Evolutionary conservation across 805 yeast species (phyloP).

Genomic region (Henningerozyma blattae): DNA sequence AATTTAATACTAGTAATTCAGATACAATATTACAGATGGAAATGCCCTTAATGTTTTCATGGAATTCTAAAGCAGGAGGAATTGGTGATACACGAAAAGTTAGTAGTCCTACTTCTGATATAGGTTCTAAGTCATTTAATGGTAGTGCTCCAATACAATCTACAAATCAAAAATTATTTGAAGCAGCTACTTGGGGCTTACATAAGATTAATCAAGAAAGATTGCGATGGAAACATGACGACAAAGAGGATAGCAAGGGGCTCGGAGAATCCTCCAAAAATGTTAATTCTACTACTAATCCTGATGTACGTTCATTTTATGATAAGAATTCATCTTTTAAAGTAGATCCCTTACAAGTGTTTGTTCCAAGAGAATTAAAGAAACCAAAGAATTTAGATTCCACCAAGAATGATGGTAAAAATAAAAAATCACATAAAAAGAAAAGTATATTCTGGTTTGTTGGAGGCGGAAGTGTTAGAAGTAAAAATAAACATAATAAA

Average conservation of each 20-base stretch:
- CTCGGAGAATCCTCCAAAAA: neutral
- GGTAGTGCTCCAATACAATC: conserved; percentile 2
- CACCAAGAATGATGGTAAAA: conserved; percentile 7
- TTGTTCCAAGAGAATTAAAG: conserved; percentile 17
- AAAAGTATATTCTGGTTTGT: conserved; percentile 18
- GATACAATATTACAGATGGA: conserved; percentile 12
- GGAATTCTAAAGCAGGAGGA: conserved; percentile 14
- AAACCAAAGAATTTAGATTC: conserved; percentile 8
- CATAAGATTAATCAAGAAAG: neutral
- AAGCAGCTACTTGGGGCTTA: conserved; percentile 4
- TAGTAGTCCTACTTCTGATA: neutral
- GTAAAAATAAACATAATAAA: no score
- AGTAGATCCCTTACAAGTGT: conserved; percentile 21
- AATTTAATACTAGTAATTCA: conserved; percentile 2
- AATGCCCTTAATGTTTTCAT: conserved; percentile 18
- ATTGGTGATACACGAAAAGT: neutral
- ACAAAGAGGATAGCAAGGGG: neutral
- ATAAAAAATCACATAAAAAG: no score
- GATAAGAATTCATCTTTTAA: conserved; percentile 13
- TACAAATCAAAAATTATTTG: conserved; percentile 9
- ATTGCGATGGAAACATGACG: neutral
- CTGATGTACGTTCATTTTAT: neutral
- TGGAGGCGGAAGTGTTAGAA: conserved; percentile 8
- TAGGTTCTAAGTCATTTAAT: neutral
- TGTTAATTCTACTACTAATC: neutral